phyloP scores from a whole-genome alignment of 805 yeast species.

The Candida ulmi region DNA sequence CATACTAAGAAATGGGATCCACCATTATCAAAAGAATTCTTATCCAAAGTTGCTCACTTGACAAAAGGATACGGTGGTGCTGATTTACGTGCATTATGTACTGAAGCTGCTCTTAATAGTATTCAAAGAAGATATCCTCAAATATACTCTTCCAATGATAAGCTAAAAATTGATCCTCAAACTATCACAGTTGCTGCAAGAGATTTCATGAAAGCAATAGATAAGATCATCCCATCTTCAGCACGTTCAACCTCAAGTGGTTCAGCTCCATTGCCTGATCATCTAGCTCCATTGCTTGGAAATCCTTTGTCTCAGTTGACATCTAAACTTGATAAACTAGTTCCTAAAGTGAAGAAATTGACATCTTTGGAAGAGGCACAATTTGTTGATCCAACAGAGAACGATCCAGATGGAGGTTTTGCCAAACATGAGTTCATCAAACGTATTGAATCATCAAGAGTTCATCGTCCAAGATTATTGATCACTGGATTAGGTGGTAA shows the following conservation, averaged over 20 bases:
- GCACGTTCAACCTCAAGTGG: slow-evolving; percentile 74
- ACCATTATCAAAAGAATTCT: slow-evolving; percentile 50
- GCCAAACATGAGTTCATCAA: slow-evolving; percentile 56
- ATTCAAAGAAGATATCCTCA: slow-evolving; percentile 93
- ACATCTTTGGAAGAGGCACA: slow-evolving; percentile 65
- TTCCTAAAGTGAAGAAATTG: slow-evolving; percentile 55
- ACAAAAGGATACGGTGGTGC: slow-evolving; percentile 99
- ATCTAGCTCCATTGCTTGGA: slow-evolving; percentile 59
- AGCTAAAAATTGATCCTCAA: slow-evolving; percentile 65
- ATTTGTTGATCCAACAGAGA: slow-evolving; percentile 51
- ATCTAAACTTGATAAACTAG: slow-evolving; percentile 42
- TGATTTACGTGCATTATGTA: slow-evolving; percentile 87
- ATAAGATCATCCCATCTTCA: slow-evolving; percentile 86
- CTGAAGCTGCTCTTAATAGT: slow-evolving; percentile 90
- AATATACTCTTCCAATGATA: slow-evolving; percentile 72
- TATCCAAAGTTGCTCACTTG: slow-evolving; percentile 62
- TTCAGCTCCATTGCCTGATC: slow-evolving; percentile 75
- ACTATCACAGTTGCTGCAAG: slow-evolving; percentile 67
- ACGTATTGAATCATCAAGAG: slow-evolving; percentile 48
- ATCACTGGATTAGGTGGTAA: slow-evolving; percentile 70
- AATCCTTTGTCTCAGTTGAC: slow-evolving; percentile 42
- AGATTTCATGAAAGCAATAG: slow-evolving; percentile 83
- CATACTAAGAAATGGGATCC: slow-evolving; percentile 91
- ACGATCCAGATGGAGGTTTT: slow-evolving; percentile 61
- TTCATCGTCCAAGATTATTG: slow-evolving; percentile 77